phyloP scores from a whole-genome alignment of 306 rosid genomes.

The Trifolium fragiferum region DNA sequence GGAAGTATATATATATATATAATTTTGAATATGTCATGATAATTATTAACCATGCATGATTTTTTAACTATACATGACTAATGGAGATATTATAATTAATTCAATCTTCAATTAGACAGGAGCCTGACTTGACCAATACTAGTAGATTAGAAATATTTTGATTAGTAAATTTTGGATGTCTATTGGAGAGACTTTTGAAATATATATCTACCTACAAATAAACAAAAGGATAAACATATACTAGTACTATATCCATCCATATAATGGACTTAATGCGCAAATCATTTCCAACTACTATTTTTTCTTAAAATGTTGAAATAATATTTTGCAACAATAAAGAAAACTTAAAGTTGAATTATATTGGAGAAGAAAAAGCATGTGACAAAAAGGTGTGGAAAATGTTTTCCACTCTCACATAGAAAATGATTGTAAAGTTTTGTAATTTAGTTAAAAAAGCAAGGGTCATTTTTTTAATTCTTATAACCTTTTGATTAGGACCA shows the following conservation, averaged over 20 bases:
- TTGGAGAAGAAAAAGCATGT: constrained; percentile 15
- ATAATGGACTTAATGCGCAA: neutral
- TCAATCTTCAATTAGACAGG: neutral
- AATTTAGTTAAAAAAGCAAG: constrained; percentile 51
- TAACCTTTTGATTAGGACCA: constrained; percentile 31
- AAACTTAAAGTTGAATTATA: constrained; percentile 34
- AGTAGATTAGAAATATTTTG: neutral
- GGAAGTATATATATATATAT: too few relatives aligned
- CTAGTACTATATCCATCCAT: neutral
- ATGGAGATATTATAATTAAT: neutral
- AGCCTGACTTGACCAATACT: neutral
- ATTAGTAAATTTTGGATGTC: neutral
- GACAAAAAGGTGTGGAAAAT: constrained; percentile 21
- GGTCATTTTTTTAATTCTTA: constrained; percentile 25
- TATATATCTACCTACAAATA: neutral
- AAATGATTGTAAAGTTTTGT: constrained; percentile 42
- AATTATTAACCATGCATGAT: neutral
- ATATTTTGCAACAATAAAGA: neutral
- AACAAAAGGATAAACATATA: neutral
- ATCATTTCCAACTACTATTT: neutral
- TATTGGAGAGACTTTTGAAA: neutral
- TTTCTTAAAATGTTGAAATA: constrained; percentile 30
- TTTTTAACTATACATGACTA: neutral
- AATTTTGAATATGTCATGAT: neutral
- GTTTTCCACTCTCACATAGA: constrained; percentile 19